Percentiles rank a stretch among this genome's conserved stretches.
Evolutionary conservation across 768 basidiomycete genomes (phyloP).

Genomic region (Candolleomyces aberdarensis): DNA sequence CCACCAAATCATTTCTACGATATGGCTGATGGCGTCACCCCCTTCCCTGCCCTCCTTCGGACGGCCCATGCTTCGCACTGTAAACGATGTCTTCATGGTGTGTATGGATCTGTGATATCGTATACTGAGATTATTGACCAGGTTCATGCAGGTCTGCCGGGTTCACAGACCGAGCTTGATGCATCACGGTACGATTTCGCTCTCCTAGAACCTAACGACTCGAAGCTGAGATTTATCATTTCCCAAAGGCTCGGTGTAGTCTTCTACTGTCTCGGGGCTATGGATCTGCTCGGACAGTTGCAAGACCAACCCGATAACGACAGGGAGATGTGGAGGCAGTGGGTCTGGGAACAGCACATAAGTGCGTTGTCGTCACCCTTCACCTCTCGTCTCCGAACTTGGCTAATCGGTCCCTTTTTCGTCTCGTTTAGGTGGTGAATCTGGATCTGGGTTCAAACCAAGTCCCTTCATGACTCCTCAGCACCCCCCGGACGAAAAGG

Average conservation of each 20-base stretch:
- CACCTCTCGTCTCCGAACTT: neutral
- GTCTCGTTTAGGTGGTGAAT: conserved; percentile 42
- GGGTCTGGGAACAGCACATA: conserved; percentile 90
- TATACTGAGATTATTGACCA: neutral
- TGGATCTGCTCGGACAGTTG: conserved; percentile 70
- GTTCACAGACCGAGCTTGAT: conserved; percentile 66
- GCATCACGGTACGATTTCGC: conserved; percentile 53
- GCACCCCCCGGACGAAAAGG: conserved; percentile 1
- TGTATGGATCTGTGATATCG: neutral
- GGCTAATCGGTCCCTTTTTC: neutral
- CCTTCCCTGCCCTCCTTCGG: conserved; percentile 35
- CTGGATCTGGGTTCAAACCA: conserved; percentile 71
- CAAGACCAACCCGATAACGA: conserved; percentile 46
- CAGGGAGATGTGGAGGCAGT: conserved; percentile 64
- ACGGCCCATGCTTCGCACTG: conserved; percentile 63
- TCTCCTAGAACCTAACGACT: conserved; percentile 10
- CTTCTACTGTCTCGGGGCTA: conserved; percentile 84
- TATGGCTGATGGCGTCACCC: conserved; percentile 6
- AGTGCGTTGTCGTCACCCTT: conserved; percentile 25
- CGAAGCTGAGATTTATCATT: conserved; percentile 3
- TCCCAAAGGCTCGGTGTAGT: conserved; percentile 68
- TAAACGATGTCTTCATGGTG: conserved; percentile 60
- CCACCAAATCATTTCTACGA: neutral
- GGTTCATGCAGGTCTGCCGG: conserved; percentile 50
- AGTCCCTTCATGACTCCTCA: conserved; percentile 62